Evolutionary conservation across 2,329 filamentous ascomycete species (phyloP).

Genomic region (Tolypocladium nubicola): DNA sequence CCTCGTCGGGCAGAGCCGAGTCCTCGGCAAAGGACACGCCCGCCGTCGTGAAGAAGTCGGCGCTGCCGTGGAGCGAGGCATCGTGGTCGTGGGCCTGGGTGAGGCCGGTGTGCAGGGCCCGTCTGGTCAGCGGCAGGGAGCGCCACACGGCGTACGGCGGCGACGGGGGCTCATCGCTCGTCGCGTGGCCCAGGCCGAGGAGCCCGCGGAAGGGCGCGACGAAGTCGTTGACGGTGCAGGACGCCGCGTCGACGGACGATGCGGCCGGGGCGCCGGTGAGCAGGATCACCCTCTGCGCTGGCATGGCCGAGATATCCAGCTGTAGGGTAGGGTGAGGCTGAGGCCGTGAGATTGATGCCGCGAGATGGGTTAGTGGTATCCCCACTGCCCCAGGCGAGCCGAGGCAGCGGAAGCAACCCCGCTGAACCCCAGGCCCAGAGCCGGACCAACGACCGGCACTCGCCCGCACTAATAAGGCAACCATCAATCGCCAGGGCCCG

Average conservation of each 20-base stretch:
- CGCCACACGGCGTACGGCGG: constrained; percentile 39
- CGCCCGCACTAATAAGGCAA: too few relatives aligned
- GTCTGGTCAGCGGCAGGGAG: constrained; percentile 35
- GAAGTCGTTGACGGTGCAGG: constrained; percentile 19
- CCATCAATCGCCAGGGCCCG: too few relatives aligned
- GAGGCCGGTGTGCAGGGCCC: constrained; percentile 39
- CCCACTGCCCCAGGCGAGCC: too few relatives aligned
- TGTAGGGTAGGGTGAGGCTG: too few relatives aligned
- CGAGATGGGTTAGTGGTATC: too few relatives aligned
- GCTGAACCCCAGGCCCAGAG: too few relatives aligned
- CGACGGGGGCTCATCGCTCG: constrained; percentile 7
- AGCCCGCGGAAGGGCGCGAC: constrained; percentile 14
- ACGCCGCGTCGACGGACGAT: constrained; percentile 14
- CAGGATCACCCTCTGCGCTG: constrained; percentile 21
- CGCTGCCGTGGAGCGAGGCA: constrained; percentile 16
- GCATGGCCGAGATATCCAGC: not conserved
- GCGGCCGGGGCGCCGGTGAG: constrained; percentile 23
- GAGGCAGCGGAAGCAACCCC: too few relatives aligned
- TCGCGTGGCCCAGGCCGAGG: constrained; percentile 8
- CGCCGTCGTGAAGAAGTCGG: constrained; percentile 38
- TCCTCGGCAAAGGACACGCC: constrained; percentile 21
- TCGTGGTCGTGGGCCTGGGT: constrained; percentile 34
- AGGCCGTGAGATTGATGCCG: too few relatives aligned
- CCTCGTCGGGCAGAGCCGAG: constrained; percentile 11
- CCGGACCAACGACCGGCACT: too few relatives aligned